Evolutionary conservation across 495 filamentous ascomycete genomes (phyloP), one percentile per base, ranked within the genome.

Genomic region (Extremus antarcticus): DNA sequence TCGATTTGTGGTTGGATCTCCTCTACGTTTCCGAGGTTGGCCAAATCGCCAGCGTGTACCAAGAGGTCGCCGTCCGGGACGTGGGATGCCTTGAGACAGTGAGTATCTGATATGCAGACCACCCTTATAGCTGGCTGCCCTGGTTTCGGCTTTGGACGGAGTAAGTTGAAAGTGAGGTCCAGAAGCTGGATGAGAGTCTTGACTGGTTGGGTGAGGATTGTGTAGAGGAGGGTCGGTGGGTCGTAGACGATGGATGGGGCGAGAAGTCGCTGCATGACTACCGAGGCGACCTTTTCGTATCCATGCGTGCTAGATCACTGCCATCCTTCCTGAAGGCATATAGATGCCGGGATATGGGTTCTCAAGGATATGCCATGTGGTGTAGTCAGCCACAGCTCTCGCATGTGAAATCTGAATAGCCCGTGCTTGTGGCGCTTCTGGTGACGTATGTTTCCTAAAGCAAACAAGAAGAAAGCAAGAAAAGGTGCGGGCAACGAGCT

Each of bases 101-200:
- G 91, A 8, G 91, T 95, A 68, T 97, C 91, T 0, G 88, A 92
- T 38, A 97, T 82, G 65, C 86, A 94, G 48, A 96, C 85, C 32
- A 97, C 76, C 32, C 83, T 78, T 60, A 95, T 84, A 0, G 79
- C 74, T 0, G 67, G 72, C 45, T 73, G 64, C 24, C 72, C 72
- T 3, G 68, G 71, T 51, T 76, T 76, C 2, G 84, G 76, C 38
- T 75, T 67, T 0, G 83, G 79, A 22, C 86, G 80, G 17, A 90
- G 75, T 60, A 71, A 75, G 16, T 83, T 74, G 32, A 91, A 65
- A 39, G 82, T 35, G 29, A 73, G 73, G 70, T 90, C 85, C 13
- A 86, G 51, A 13, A 75, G 54, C 24, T 69, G 65, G 51, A 75
- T 64, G 48, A 76, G 22, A 47, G 66, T 73, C 54, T 74, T 73